Conservation (phyloP, 352 stramenopile species). For the Pythium periplocum region DNA sequence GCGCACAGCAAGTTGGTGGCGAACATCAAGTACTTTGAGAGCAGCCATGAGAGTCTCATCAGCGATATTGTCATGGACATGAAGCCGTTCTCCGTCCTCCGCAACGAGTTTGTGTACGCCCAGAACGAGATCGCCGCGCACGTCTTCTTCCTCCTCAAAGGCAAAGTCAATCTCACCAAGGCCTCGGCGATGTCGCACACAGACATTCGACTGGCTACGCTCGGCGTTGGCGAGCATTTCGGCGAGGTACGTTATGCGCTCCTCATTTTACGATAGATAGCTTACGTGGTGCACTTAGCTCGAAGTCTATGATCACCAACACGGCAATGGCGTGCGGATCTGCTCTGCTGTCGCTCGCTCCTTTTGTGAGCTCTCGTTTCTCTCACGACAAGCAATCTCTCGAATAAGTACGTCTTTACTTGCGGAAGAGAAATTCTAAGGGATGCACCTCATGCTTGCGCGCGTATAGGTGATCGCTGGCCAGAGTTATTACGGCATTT, state of each 20-base stretch:
- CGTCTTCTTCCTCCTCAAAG: constrained; percentile 81
- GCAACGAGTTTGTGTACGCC: constrained; percentile 74
- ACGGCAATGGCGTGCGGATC: constrained; percentile 81
- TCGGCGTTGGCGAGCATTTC: constrained; percentile 66
- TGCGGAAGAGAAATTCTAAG: too few species aligned
- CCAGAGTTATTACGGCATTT: constrained; percentile 72
- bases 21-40: constrained; percentile 61
- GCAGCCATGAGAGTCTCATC: constrained; percentile 76
- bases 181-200: constrained; percentile 31
- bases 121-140: constrained; percentile 82
- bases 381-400: constrained; percentile 65
- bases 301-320: constrained; percentile 76
- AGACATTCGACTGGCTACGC: constrained; percentile 40
- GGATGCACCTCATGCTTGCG: too few species aligned
- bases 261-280: not conserved
- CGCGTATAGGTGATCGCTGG: constrained; percentile 46
- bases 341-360: constrained; percentile 72
- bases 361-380: constrained; percentile 76
- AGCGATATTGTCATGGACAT: constrained; percentile 84
- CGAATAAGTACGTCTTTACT: constrained; percentile 53
- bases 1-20: constrained; percentile 64
- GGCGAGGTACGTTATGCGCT: constrained; percentile 41
- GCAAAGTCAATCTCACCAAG: constrained; percentile 62
- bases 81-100: constrained; percentile 66
- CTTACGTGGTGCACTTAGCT: constrained; percentile 23